Percentiles rank a stretch among this genome's conserved stretches.
Evolutionary conservation across 2,329 filamentous ascomycete species (phyloP).

Genomic region (Penicillium sp.): DNA sequence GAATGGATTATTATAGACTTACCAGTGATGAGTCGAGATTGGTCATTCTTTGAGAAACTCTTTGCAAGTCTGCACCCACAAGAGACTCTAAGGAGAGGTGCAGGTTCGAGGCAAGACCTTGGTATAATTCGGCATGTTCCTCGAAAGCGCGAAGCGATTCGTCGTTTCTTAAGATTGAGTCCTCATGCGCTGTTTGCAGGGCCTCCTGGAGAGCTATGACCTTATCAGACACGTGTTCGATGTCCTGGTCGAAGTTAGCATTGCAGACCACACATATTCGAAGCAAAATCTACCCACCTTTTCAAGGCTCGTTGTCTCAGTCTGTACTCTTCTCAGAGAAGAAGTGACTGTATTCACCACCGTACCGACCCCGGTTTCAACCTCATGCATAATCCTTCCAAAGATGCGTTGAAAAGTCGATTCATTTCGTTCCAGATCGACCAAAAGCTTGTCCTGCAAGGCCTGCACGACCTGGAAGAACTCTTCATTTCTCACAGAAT

Average conservation of each 20-base stretch:
- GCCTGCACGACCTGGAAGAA: constrained; percentile 34
- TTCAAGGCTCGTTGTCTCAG: constrained; percentile 17
- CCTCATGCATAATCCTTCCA: constrained; percentile 22
- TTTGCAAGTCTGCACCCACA: constrained; percentile 27
- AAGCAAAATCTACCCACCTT: not conserved
- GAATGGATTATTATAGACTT: constrained; percentile 4
- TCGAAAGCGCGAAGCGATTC: constrained; percentile 29
- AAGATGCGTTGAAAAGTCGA: constrained; percentile 25
- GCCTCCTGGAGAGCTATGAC: constrained; percentile 23
- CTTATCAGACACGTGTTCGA: constrained; percentile 28
- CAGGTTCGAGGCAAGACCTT: constrained; percentile 31
- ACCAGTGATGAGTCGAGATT: constrained; percentile 38
- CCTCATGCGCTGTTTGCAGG: constrained; percentile 28
- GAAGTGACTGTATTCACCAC: constrained; percentile 21
- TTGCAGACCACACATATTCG: not conserved
- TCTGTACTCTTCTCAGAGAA: constrained; percentile 19
- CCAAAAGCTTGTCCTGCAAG: constrained; percentile 30
- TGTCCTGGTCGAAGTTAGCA: constrained; percentile 27
- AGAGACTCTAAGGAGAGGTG: constrained; percentile 34
- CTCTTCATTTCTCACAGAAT: constrained; percentile 29
- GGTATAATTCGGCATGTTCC: constrained; percentile 26
- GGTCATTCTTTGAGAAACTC: constrained; percentile 30
- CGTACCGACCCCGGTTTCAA: constrained; percentile 25
- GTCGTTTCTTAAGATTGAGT: constrained; percentile 27
- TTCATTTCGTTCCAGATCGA: constrained; percentile 34